phyloP scores from a whole-genome alignment of 441 rosid species.

The Mallotus japonicus region DNA sequence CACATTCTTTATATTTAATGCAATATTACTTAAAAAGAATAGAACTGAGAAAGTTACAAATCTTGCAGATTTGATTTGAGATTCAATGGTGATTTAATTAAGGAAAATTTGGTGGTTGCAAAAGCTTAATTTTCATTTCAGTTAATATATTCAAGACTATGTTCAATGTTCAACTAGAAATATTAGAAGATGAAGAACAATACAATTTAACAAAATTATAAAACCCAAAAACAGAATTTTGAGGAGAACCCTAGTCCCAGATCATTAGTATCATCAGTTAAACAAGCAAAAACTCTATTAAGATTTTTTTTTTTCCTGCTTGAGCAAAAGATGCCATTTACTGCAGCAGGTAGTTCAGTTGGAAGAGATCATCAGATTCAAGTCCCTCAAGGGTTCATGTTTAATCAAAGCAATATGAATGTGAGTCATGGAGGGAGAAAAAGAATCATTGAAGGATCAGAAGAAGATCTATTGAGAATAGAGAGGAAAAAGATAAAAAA shows the following conservation, averaged over 20 bases:
- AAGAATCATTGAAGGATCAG: neutral
- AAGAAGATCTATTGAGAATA: neutral
- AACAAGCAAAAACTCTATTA: too few relatives aligned
- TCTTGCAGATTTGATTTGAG: neutral
- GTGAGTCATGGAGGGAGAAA: neutral
- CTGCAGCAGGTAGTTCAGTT: neutral
- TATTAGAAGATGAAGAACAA: neutral
- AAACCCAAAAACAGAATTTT: neutral
- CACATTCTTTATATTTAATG: neutral
- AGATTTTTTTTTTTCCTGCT: neutral
- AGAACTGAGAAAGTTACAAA: neutral
- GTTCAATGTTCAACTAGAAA: too few relatives aligned
- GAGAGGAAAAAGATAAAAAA: slow-evolving; percentile 16
- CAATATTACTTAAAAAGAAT: slow-evolving; percentile 1
- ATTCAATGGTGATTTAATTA: neutral
- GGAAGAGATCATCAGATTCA: neutral
- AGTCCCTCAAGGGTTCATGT: too few relatives aligned
- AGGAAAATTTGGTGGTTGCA: neutral
- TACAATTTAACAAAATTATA: neutral
- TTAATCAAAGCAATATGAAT: neutral
- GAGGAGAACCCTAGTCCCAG: too few relatives aligned
- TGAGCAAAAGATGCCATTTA: neutral
- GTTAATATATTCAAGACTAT: neutral
- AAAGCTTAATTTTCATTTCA: neutral
- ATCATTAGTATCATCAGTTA: too few relatives aligned